phyloP scores from a whole-genome alignment of 1,139 yeast species.

The Saccharomyces pastorianus region DNA sequence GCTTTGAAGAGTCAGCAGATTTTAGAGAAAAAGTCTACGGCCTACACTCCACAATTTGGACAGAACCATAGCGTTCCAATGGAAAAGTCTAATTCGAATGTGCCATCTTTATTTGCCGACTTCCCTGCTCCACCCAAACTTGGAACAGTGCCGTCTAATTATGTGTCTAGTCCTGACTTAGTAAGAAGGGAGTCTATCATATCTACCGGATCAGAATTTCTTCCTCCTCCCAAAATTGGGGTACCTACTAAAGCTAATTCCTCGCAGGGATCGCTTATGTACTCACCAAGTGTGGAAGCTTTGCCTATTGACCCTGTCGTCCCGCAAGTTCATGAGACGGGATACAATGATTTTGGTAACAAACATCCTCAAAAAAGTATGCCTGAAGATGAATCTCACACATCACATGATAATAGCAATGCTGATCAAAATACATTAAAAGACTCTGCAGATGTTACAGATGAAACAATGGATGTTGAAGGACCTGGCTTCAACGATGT shows the following conservation, averaged over 20 bases:
- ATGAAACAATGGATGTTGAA: background rate
- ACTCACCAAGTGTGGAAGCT: background rate
- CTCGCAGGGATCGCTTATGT: background rate
- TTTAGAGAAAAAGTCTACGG: background rate
- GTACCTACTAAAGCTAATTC: background rate
- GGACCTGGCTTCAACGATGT: background rate
- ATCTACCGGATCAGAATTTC: slow-evolving; percentile 1
- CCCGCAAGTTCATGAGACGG: background rate
- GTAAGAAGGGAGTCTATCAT: slow-evolving; percentile 2
- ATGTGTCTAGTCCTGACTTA: slow-evolving; percentile 12
- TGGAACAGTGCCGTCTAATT: slow-evolving; percentile 5
- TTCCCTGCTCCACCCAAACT: slow-evolving; percentile 7
- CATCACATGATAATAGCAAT: background rate
- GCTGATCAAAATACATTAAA: background rate
- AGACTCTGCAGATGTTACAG: background rate
- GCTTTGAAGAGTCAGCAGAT: background rate
- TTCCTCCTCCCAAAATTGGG: slow-evolving; percentile 4
- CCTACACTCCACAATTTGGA: background rate
- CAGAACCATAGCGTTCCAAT: background rate
- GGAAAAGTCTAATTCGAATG: slow-evolving; percentile 2
- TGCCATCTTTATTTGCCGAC: slow-evolving; percentile 1
- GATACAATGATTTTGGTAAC: background rate
- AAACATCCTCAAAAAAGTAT: background rate
- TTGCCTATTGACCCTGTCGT: background rate
- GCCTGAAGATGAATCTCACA: background rate